These are phyloP conservation scores for California macrophylla DNA, from an alignment of 441 rosid species.

Conservation along the genomic window DNA sequence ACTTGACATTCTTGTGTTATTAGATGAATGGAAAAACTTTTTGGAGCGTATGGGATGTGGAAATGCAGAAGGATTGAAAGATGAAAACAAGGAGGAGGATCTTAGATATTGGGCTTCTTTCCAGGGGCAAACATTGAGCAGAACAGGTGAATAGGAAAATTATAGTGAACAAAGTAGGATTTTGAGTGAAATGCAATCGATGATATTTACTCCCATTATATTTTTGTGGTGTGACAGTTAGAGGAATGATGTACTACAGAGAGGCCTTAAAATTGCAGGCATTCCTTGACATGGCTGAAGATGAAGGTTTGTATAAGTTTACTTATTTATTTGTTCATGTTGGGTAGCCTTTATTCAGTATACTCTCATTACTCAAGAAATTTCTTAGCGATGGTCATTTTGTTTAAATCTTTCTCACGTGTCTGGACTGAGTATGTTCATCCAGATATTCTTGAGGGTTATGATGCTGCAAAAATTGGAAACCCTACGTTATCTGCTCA, in stretches of 20 bases:
- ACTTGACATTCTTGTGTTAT: conserved; percentile 10
- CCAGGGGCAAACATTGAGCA: conserved; percentile 88
- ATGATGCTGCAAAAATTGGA: conserved; percentile 61
- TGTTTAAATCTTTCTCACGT: neutral
- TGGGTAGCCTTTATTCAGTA: conserved; percentile 14
- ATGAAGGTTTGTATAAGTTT: conserved; percentile 49
- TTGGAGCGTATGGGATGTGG: conserved; percentile 76
- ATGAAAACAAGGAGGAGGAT: conserved; percentile 48
- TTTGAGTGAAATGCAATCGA: too few relatives aligned
- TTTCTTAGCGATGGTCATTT: neutral
- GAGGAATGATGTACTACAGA: conserved; percentile 97
- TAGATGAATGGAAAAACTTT: conserved; percentile 95
- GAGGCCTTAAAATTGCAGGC: conserved; percentile 87
- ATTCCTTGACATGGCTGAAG: conserved; percentile 75
- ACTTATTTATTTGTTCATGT: conserved; percentile 4
- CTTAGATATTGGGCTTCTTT: conserved; percentile 89
- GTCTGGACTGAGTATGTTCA: conserved; percentile 13
- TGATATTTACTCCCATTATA: conserved; percentile 8
- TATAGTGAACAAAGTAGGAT: too few relatives aligned
- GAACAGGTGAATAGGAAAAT: conserved; percentile 58
- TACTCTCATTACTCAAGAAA: neutral
- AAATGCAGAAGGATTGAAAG: conserved; percentile 37
- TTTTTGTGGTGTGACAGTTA: conserved; percentile 41
- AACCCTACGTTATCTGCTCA: conserved; percentile 53
- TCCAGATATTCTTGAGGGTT: conserved; percentile 81